Evolutionary conservation across 768 basidiomycete genomes (phyloP).

Genomic region (Exidia glandulosa): DNA sequence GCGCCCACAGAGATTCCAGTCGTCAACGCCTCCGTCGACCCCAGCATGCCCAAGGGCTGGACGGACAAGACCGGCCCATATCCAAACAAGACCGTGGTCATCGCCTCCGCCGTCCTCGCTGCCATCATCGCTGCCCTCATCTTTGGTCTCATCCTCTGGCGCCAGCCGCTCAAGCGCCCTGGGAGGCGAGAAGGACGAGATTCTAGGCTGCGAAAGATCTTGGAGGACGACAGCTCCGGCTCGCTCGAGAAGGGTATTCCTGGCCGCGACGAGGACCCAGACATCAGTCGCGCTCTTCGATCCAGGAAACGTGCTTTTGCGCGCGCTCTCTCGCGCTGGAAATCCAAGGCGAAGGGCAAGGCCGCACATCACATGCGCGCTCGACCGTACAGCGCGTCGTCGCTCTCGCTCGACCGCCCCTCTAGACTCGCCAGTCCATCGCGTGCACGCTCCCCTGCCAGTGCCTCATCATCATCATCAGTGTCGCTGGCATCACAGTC

Average conservation of each 20-base stretch:
- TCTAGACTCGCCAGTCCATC: neutral
- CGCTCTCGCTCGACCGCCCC: neutral
- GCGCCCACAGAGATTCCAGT: neutral
- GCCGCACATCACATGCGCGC: neutral
- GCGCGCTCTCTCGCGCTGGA: neutral
- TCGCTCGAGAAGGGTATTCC: neutral
- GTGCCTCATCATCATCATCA: no score
- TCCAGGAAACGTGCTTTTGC: neutral
- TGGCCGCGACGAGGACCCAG: neutral
- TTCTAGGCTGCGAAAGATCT: neutral
- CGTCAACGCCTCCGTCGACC: neutral
- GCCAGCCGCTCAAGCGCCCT: neutral
- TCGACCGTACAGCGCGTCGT: neutral
- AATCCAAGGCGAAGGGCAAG: neutral
- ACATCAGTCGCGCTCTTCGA: neutral
- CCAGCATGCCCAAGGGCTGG: neutral
- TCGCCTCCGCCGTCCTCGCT: neutral
- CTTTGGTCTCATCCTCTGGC: neutral
- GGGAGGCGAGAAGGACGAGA: neutral
- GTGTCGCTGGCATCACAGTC: neutral
- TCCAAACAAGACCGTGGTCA: neutral
- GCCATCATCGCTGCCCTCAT: neutral
- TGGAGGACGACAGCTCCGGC: neutral
- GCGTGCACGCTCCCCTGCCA: neutral
- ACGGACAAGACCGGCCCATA: neutral